phyloP scores from a whole-genome alignment of 192 early-diverging fungal species.

The Podila verticillata region DNA sequence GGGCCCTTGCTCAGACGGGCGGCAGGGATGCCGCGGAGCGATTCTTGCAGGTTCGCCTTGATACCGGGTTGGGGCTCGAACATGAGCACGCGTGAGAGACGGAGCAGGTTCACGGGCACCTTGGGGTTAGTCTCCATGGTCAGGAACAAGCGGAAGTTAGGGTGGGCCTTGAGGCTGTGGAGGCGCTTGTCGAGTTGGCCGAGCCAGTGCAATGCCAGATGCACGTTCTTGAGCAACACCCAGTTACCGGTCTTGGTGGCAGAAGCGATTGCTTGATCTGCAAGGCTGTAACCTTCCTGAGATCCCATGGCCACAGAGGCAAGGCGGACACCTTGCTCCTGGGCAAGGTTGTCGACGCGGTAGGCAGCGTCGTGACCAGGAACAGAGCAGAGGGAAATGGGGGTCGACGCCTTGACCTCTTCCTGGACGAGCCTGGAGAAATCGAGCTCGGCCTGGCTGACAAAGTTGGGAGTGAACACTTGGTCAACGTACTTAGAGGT shows the following conservation, averaged over 20 bases:
- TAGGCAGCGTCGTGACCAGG: conserved; percentile 97
- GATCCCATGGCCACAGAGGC: conserved; percentile 98
- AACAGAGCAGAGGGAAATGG: conserved; percentile 91
- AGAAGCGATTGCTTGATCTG: conserved; percentile 87
- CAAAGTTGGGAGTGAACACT: conserved; percentile 71
- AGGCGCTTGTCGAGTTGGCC: conserved; percentile 95
- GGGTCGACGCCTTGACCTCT: conserved; percentile 79
- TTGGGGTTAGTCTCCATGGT: conserved; percentile 98
- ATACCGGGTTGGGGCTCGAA: conserved; percentile 97
- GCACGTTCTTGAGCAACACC: conserved; percentile 99
- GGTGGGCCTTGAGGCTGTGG: conserved; percentile 84
- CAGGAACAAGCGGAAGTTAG: conserved; percentile 93
- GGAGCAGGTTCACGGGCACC: conserved; percentile 92
- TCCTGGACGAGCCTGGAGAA: conserved; percentile 72
- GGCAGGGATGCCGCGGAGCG: conserved; percentile 74
- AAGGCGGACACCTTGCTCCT: conserved; percentile 65
- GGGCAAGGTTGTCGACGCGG: conserved; percentile 91
- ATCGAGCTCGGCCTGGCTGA: conserved; percentile 70
- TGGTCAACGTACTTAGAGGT: conserved; percentile 75
- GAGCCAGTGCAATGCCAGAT: conserved; percentile 94
- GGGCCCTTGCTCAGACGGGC: conserved; percentile 72
- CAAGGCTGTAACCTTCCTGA: conserved; percentile 88
- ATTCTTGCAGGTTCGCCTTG: conserved; percentile 90
- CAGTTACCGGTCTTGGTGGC: conserved; percentile 89
- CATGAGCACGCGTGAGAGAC: conserved; percentile 90